phyloP scores from a whole-genome alignment of 1,284 basidiomycete species.

The Tilletia walkeri region DNA sequence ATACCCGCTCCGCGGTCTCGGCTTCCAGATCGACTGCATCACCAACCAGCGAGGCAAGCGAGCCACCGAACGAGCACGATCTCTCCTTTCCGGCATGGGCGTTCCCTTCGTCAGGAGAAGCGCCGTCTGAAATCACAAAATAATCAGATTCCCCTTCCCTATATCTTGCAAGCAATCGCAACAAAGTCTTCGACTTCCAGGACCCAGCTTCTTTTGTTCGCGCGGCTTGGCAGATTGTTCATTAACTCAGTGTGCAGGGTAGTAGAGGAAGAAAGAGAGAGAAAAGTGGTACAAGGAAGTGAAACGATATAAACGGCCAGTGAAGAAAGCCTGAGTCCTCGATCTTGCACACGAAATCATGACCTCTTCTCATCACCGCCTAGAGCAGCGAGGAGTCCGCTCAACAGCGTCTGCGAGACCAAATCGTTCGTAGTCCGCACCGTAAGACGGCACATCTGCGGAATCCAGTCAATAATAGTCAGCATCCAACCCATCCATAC shows the following conservation, averaged over 20 bases:
- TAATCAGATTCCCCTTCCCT: not conserved
- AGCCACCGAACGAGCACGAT: constrained; percentile 48
- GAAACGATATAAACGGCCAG: no score
- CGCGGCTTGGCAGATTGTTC: no score
- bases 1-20: constrained; percentile 48
- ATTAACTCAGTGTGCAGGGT: no score
- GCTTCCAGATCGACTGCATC: constrained; percentile 54
- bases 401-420: constrained; percentile 76
- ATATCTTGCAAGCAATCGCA: not conserved
- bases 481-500: no score
- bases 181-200: no score
- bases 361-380: not conserved
- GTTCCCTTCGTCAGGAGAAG: constrained; percentile 43
- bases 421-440: constrained; percentile 91
- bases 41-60: constrained; percentile 52
- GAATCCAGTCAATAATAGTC: no score
- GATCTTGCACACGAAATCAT: not conserved
- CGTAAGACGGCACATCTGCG: constrained; percentile 84
- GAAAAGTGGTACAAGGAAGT: no score
- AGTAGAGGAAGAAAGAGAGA: no score
- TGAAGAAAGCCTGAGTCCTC: not conserved
- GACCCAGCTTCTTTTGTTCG: no score
- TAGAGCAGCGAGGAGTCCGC: constrained; percentile 25
- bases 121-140: not conserved
- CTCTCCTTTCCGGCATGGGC: constrained; percentile 48